phyloP scores from a whole-genome alignment of 1,284 basidiomycete genomes.

The Sanghuangporus baumii region DNA sequence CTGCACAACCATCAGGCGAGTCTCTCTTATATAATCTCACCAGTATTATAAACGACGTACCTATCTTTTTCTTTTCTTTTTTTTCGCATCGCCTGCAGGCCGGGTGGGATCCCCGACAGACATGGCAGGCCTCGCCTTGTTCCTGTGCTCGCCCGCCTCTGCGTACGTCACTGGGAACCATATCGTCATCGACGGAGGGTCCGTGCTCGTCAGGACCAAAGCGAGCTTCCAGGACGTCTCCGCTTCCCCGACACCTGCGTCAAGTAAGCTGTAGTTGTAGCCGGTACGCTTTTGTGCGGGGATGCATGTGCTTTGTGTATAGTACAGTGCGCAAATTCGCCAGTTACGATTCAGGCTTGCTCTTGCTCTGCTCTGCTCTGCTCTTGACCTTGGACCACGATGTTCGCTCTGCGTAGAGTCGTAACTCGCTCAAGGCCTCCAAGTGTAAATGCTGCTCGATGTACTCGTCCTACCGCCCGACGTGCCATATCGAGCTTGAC shows the following conservation, averaged over 20 bases:
- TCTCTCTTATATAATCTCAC: slow-evolving; percentile 1
- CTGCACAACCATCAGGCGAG: slow-evolving; percentile 58
- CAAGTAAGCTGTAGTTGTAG: neutral
- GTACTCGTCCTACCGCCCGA: neutral
- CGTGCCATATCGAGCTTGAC: neutral
- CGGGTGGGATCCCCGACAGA: slow-evolving; percentile 66
- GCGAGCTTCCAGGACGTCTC: neutral
- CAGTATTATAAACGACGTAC: neutral
- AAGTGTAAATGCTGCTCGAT: no score
- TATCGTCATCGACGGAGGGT: slow-evolving; percentile 66
- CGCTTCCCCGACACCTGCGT: neutral
- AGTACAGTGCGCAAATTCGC: no score
- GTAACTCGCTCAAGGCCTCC: no score
- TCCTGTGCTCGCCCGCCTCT: slow-evolving; percentile 66
- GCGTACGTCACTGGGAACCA: slow-evolving; percentile 73
- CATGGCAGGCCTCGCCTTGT: slow-evolving; percentile 70
- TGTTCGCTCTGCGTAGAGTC: no score
- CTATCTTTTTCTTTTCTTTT: neutral
- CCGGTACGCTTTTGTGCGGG: no score
- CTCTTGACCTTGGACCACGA: no score
- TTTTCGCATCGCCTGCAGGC: slow-evolving; percentile 32
- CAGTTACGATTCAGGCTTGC: no score
- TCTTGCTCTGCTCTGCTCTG: no score
- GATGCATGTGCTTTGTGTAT: no score
- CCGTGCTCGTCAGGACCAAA: slow-evolving; percentile 4